Evolutionary conservation across 306 rosid genomes (phyloP).

Genomic region (Prunus dulcis): DNA sequence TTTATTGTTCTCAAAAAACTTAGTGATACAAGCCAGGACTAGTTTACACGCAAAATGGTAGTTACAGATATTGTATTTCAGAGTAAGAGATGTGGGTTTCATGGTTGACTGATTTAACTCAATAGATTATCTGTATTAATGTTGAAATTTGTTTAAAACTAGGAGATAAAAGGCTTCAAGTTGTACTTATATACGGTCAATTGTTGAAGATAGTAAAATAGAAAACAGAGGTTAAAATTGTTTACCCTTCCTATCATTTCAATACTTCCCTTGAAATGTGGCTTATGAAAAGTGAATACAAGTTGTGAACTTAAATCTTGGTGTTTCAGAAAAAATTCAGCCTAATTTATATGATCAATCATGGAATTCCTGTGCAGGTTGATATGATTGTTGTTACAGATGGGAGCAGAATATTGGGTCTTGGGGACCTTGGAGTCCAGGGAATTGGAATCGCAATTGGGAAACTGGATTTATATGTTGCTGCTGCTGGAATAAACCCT

Average conservation of each 20-base stretch:
- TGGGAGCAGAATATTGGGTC: conserved; percentile 97
- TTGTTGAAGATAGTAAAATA: background rate
- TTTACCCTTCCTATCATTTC: background rate
- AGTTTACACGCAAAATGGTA: background rate
- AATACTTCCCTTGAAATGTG: background rate
- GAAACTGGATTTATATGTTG: conserved; percentile 94
- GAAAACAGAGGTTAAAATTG: background rate
- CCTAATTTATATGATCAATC: background rate
- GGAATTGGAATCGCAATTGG: conserved; percentile 96
- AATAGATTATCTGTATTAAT: background rate
- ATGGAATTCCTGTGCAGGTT: conserved; percentile 55
- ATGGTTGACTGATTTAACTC: background rate
- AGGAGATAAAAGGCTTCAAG: background rate
- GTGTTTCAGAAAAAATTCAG: background rate
- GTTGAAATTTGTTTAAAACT: background rate
- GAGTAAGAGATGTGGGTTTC: background rate
- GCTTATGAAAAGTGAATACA: background rate
- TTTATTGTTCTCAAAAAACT: background rate
- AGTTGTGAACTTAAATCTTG: background rate
- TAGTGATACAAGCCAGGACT: background rate
- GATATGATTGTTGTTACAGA: conserved; percentile 99
- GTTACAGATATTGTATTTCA: background rate
- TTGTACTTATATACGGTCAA: background rate
- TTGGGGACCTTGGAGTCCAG: conserved; percentile 99
- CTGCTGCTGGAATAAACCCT: conserved; percentile 99